A percentile compares a stretch with the other conserved stretches of the same genome.
Conservation (phyloP, 164 flowering plant genomes). For the Piper betle region DNA sequence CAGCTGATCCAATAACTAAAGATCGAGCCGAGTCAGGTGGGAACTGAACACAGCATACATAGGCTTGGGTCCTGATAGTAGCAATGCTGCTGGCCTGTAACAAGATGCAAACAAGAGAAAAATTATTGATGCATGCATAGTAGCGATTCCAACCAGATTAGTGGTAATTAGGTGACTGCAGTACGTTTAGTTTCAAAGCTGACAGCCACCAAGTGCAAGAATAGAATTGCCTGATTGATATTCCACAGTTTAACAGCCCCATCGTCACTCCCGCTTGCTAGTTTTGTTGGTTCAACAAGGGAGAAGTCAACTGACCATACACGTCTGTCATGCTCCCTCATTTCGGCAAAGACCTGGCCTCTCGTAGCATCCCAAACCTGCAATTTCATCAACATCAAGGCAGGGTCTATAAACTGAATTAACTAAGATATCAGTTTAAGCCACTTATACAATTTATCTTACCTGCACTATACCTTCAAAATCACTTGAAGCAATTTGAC, state of each 20-base stretch:
- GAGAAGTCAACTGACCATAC: slow-evolving; percentile 96
- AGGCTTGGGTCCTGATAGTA: slow-evolving; percentile 84
- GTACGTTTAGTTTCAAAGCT: slow-evolving; percentile 92
- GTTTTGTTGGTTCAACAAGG: slow-evolving; percentile 72
- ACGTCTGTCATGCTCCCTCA: slow-evolving; percentile 91
- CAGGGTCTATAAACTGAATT: too few relatives aligned
- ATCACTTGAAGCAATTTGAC: slow-evolving; percentile 95
- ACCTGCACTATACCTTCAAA: slow-evolving; percentile 99
- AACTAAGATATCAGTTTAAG: background rate
- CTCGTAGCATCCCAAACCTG: slow-evolving; percentile 96
- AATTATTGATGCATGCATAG: slow-evolving; percentile 3
- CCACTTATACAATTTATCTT: slow-evolving; percentile 5
- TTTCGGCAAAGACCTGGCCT: slow-evolving; percentile 56
- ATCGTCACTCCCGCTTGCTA: slow-evolving; percentile 98
- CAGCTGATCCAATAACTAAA: slow-evolving; percentile 95
- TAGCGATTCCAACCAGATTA: background rate
- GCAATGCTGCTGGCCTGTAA: slow-evolving; percentile 82
- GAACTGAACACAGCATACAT: slow-evolving; percentile 95
- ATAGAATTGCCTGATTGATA: slow-evolving; percentile 99
- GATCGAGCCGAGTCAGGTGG: slow-evolving; percentile 63
- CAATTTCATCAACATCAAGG: background rate
- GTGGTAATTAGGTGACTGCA: slow-evolving; percentile 34
- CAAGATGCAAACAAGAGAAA: slow-evolving; percentile 34
- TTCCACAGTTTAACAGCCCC: slow-evolving; percentile 96
- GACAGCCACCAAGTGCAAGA: slow-evolving; percentile 85